These are phyloP conservation scores for Neurospora sublineolata DNA, from an alignment of 495 filamentous ascomycete genomes.

Conservation along the genomic window DNA sequence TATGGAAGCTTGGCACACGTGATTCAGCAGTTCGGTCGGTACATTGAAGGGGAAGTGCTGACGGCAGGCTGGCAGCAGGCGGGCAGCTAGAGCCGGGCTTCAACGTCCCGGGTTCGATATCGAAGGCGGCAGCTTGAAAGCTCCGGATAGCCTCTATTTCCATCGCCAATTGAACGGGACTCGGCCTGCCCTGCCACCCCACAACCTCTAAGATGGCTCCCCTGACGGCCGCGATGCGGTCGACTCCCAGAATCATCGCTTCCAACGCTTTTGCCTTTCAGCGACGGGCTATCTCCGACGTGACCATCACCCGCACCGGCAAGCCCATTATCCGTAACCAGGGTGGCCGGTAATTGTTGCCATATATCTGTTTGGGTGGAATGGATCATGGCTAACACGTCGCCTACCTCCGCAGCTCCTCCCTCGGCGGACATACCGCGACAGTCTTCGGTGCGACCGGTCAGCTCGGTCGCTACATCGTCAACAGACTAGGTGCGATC, in stretches of 20 bases:
- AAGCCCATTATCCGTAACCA: conserved; percentile 73
- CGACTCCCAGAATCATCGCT: conserved; percentile 21
- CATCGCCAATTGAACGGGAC: conserved; percentile 24
- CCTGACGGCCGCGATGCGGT: conserved; percentile 37
- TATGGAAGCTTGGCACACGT: conserved; percentile 3
- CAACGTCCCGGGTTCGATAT: neutral
- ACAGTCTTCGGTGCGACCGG: conserved; percentile 98
- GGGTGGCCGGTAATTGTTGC: conserved; percentile 61
- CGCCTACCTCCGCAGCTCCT: conserved; percentile 11
- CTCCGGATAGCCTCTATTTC: conserved; percentile 11
- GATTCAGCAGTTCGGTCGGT: conserved; percentile 1
- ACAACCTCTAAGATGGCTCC: conserved; percentile 34
- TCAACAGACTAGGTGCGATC: conserved; percentile 74
- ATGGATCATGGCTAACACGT: conserved; percentile 7
- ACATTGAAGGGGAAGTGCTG: neutral
- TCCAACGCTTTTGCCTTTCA: conserved; percentile 16
- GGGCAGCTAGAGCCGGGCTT: neutral
- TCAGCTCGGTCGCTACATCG: conserved; percentile 93
- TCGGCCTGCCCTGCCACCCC: conserved; percentile 23
- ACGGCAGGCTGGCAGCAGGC: neutral
- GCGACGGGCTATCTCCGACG: conserved; percentile 56
- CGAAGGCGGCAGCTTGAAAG: conserved; percentile 10
- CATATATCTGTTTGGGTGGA: conserved; percentile 10
- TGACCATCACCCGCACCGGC: conserved; percentile 75
- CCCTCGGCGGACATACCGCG: conserved; percentile 69